Evolutionary conservation across 805 yeast species (phyloP).

Genomic region (Candida boleticola): DNA sequence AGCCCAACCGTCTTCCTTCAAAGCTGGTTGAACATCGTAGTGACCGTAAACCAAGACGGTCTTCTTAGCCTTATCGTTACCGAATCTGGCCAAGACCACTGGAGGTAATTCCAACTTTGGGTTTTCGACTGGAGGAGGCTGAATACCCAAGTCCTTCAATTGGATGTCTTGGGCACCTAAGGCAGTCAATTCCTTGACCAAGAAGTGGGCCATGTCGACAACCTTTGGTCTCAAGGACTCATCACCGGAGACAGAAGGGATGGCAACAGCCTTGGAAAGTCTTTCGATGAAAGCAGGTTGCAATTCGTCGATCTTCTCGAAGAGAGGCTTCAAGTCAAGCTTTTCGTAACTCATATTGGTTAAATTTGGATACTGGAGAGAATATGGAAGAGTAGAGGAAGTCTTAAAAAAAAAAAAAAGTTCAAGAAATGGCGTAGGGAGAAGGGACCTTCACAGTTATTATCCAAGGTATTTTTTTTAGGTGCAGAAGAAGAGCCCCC

Average conservation of each 20-base stretch:
- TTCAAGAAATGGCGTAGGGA: neutral
- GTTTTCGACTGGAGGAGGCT: constrained; percentile 85
- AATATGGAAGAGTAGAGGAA: neutral
- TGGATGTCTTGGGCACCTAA: constrained; percentile 84
- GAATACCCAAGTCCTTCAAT: constrained; percentile 78
- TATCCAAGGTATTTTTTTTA: no score
- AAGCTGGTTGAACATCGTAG: constrained; percentile 98
- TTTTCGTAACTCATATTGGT: constrained; percentile 40
- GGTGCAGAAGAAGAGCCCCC: no score
- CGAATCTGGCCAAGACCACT: constrained; percentile 85
- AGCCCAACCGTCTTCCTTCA: constrained; percentile 89
- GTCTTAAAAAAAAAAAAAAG: no score
- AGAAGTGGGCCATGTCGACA: constrained; percentile 82
- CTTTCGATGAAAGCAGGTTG: constrained; percentile 73
- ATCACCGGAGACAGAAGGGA: constrained; percentile 93
- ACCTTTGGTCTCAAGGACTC: constrained; percentile 86
- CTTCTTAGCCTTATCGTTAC: constrained; percentile 78
- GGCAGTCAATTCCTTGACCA: constrained; percentile 61
- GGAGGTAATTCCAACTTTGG: constrained; percentile 81
- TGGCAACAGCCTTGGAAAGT: constrained; percentile 81
- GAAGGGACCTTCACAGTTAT: neutral
- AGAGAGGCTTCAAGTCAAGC: constrained; percentile 44
- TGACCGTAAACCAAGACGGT: constrained; percentile 93
- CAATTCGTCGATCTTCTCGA: constrained; percentile 67
- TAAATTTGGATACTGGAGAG: neutral